These are phyloP conservation scores for Cladosporium oxysporum DNA, from an alignment of 2,329 filamentous ascomycete genomes.

Conservation along the genomic window DNA sequence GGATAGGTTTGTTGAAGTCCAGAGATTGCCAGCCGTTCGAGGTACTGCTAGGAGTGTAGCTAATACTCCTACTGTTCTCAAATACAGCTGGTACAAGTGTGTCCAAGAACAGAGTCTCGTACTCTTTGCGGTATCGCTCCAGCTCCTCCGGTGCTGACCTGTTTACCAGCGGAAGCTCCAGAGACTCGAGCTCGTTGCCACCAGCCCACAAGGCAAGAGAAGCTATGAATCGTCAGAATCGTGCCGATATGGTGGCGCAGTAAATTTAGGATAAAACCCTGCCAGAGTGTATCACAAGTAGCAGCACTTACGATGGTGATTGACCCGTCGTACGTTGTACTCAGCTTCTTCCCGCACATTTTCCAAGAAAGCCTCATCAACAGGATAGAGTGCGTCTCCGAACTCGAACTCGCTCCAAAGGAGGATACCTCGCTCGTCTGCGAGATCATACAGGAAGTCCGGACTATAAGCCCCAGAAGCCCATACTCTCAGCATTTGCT, in stretches of 20 bases:
- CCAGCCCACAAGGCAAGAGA: conserved; percentile 44
- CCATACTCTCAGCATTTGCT: conserved; percentile 67
- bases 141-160: conserved; percentile 46
- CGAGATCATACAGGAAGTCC: conserved; percentile 64
- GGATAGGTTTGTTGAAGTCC: conserved; percentile 53
- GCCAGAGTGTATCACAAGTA: background rate
- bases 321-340: conserved; percentile 62
- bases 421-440: conserved; percentile 61
- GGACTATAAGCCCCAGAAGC: conserved; percentile 58
- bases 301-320: conserved; percentile 54
- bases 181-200: conserved; percentile 61
- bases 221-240: conserved; percentile 23
- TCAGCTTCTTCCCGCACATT: conserved; percentile 58
- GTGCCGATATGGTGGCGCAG: background rate
- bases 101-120: conserved; percentile 60
- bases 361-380: conserved; percentile 55
- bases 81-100: conserved; percentile 59
- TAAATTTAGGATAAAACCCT: no score
- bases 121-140: conserved; percentile 50
- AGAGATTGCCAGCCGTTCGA: conserved; percentile 60
- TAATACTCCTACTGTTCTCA: conserved; percentile 60
- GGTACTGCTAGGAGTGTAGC: conserved; percentile 62
- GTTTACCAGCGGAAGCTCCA: conserved; percentile 50
- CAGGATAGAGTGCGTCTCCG: conserved; percentile 61
- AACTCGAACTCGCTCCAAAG: conserved; percentile 67